Percentiles rank a stretch among this genome's conserved stretches.
These are phyloP conservation scores for Pseudogymnoascus sp. DNA, from an alignment of 2,329 filamentous ascomycete species.

Conservation along the genomic window DNA sequence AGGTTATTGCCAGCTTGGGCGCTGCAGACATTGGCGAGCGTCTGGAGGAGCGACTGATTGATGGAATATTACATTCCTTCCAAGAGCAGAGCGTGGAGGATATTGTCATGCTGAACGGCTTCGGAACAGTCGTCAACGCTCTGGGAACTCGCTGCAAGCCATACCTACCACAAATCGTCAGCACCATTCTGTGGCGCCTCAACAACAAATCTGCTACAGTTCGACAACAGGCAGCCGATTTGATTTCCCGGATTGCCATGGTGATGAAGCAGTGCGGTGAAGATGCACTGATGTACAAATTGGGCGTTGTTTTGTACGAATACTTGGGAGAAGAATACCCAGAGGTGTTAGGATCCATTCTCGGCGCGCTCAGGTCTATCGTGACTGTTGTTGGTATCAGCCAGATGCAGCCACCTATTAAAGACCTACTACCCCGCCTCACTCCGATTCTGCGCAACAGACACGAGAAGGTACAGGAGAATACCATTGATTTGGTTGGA, in stretches of 20 bases:
- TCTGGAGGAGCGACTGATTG: slow-evolving; percentile 86
- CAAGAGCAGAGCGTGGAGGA: slow-evolving; percentile 98
- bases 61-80: slow-evolving; percentile 92
- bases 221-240: slow-evolving; percentile 90
- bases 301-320: slow-evolving; percentile 92
- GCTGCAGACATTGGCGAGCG: slow-evolving; percentile 91
- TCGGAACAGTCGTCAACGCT: slow-evolving; percentile 94
- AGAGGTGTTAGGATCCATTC: slow-evolving; percentile 91
- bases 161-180: slow-evolving; percentile 94
- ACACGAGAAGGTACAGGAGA: slow-evolving; percentile 98
- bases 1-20: slow-evolving; percentile 86
- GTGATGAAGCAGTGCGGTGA: slow-evolving; percentile 99
- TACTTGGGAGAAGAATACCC: slow-evolving; percentile 98
- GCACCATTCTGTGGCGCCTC: slow-evolving; percentile 88
- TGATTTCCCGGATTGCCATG: slow-evolving; percentile 94
- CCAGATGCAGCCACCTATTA: slow-evolving; percentile 97
- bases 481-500: slow-evolving; percentile 95
- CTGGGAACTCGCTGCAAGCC: slow-evolving; percentile 90
- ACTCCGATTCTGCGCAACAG: slow-evolving; percentile 98
- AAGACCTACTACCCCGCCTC: slow-evolving; percentile 86
- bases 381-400: slow-evolving; percentile 97
- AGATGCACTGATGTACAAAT: slow-evolving; percentile 90
- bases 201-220: slow-evolving; percentile 98
- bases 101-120: slow-evolving; percentile 91
- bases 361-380: slow-evolving; percentile 90